Conservation (phyloP, 257 asterid genomes). For the Penstemon eatonii region DNA sequence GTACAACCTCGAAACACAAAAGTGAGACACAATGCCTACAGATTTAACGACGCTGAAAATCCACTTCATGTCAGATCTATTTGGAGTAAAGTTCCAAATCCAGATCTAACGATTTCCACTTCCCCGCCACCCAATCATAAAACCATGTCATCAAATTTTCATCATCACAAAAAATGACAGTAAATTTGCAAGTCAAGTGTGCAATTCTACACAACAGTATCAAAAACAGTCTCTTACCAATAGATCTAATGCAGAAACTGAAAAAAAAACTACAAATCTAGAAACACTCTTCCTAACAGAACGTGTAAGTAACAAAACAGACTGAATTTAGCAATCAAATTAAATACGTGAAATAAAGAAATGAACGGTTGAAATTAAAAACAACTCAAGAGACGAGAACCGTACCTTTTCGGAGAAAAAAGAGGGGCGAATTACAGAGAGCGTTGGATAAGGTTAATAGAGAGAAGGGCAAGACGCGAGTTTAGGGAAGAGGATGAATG, state of each 20-base stretch:
- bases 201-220: background rate
- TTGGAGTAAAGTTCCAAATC: background rate
- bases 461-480: constrained; percentile 39
- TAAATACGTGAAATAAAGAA: background rate
- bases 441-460: constrained; percentile 14
- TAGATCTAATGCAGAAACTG: constrained; percentile 11
- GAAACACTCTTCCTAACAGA: background rate
- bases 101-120: constrained; percentile 23
- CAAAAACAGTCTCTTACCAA: constrained; percentile 5
- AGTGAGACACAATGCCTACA: constrained; percentile 9
- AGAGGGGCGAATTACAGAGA: background rate
- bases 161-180: constrained; percentile 1
- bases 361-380: background rate
- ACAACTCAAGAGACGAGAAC: background rate
- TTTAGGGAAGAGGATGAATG: constrained; percentile 16
- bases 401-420: constrained; percentile 18
- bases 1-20: constrained; percentile 7
- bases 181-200: background rate
- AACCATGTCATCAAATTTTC: background rate
- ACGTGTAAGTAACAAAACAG: background rate
- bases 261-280: background rate
- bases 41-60: constrained; percentile 16
- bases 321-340: background rate
- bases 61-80: constrained; percentile 31
- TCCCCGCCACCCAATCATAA: constrained; percentile 16